phyloP scores from a whole-genome alignment of 2,329 filamentous ascomycete genomes.

The Ascochyta viciae-villosae region DNA sequence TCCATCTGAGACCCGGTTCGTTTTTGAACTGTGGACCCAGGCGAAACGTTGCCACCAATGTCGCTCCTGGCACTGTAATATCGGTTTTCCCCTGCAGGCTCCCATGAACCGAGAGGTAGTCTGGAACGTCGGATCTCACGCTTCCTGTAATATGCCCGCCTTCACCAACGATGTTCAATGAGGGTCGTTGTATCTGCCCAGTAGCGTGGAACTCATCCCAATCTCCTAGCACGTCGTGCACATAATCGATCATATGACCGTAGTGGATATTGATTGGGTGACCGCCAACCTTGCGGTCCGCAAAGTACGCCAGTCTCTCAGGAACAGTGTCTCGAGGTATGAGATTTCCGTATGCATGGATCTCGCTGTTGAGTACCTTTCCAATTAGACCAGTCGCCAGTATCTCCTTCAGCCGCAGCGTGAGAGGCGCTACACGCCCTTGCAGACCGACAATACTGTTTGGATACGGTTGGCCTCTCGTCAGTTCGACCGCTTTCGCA shows the following conservation, averaged over 20 bases:
- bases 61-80: conserved; percentile 17
- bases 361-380: conserved; percentile 44
- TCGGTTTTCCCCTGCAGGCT: conserved; percentile 4
- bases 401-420: conserved; percentile 50
- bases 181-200: conserved; percentile 29
- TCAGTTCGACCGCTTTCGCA: conserved; percentile 51
- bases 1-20: conserved; percentile 21
- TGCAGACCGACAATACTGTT: conserved; percentile 55
- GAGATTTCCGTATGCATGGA: conserved; percentile 17
- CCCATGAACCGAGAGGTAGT: conserved; percentile 53
- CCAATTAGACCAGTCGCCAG: conserved; percentile 52
- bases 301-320: conserved; percentile 24
- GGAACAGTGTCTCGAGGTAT: conserved; percentile 20
- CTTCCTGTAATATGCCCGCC: conserved; percentile 7
- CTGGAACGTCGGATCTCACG: conserved; percentile 53
- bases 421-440: conserved; percentile 47
- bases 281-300: conserved; percentile 24
- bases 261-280: conserved; percentile 28
- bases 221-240: conserved; percentile 28
- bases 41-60: conserved; percentile 20
- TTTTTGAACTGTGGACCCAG: conserved; percentile 25
- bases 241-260: conserved; percentile 29
- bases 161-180: conserved; percentile 11
- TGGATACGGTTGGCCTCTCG: conserved; percentile 11
- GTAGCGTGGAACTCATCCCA: conserved; percentile 19